Conservation (phyloP, 306 rosid genomes). For the Abrus precatorius region DNA sequence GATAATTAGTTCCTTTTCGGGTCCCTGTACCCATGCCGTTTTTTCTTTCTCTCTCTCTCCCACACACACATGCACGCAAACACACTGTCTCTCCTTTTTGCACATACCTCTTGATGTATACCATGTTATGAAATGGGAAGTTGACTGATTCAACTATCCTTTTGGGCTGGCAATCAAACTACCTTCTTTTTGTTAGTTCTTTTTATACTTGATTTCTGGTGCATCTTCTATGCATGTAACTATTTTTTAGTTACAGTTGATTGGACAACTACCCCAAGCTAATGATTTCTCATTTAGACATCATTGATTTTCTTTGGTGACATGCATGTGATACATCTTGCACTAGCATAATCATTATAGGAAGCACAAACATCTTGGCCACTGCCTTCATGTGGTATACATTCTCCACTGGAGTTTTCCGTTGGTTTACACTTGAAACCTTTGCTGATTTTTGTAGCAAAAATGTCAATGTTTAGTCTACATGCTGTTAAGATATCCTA, state of each 20-base stretch:
- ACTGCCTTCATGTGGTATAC: too few species aligned
- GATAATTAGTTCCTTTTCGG: too few species aligned
- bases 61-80: too few species aligned
- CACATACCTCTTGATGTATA: background rate
- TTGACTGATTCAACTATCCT: constrained; percentile 25
- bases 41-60: background rate
- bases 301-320: constrained; percentile 1
- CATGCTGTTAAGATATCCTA: background rate
- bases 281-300: constrained; percentile 1
- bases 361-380: too few species aligned
- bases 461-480: background rate
- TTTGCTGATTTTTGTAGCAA: background rate
- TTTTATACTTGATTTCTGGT: too few species aligned
- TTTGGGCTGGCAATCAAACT: too few species aligned
- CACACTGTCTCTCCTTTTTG: background rate
- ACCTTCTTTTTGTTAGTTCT: too few species aligned
- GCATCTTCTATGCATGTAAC: too few species aligned
- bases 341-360: constrained; percentile 7
- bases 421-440: background rate
- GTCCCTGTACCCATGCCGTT: too few species aligned
- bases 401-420: too few species aligned
- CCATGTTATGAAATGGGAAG: background rate
- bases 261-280: constrained; percentile 14
- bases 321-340: constrained; percentile 5
- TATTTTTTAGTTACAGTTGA: constrained; percentile 5